Conservation (phyloP, 1,284 basidiomycete genomes). For the Papiliotrema nemorosa region DNA sequence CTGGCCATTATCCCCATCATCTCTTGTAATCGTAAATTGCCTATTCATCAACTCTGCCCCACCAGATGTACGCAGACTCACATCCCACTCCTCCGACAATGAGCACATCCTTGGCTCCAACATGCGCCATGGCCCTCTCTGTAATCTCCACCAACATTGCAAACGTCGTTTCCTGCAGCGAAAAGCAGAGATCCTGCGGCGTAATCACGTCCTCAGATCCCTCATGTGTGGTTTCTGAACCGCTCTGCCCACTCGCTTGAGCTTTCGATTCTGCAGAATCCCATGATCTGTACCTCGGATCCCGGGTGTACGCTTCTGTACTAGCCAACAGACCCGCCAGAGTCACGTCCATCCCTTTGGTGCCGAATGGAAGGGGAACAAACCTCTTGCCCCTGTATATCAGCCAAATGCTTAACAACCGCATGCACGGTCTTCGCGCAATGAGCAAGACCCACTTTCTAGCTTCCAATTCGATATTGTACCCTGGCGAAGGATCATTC, state of each 20-base stretch:
- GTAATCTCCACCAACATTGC: constrained; percentile 99
- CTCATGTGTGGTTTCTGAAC: no score
- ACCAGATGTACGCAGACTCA: constrained; percentile 51
- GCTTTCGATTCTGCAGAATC: constrained; percentile 5
- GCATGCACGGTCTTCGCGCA: background rate
- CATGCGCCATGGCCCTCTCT: constrained; percentile 98
- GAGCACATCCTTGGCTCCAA: constrained; percentile 90
- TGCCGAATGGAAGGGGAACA: constrained; percentile 84
- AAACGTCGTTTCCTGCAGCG: constrained; percentile 94
- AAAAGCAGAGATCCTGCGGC: constrained; percentile 92
- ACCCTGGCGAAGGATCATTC: constrained; percentile 97
- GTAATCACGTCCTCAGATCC: constrained; percentile 81
- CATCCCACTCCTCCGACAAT: constrained; percentile 99
- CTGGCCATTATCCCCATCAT: constrained; percentile 99
- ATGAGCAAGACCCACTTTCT: constrained; percentile 79
- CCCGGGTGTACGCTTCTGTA: constrained; percentile 79
- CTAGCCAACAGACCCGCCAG: constrained; percentile 89
- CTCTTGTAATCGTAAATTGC: constrained; percentile 86
- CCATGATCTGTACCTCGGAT: constrained; percentile 63
- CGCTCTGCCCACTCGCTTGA: constrained; percentile 1
- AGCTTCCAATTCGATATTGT: constrained; percentile 95
- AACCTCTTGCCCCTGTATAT: constrained; percentile 57
- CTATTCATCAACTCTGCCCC: constrained; percentile 49
- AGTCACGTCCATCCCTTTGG: constrained; percentile 98
- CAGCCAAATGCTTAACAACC: background rate